Percentiles rank a stretch among this genome's conserved stretches.
Conservation (phyloP, 345 rosid species). For the Hypericum perforatum region DNA sequence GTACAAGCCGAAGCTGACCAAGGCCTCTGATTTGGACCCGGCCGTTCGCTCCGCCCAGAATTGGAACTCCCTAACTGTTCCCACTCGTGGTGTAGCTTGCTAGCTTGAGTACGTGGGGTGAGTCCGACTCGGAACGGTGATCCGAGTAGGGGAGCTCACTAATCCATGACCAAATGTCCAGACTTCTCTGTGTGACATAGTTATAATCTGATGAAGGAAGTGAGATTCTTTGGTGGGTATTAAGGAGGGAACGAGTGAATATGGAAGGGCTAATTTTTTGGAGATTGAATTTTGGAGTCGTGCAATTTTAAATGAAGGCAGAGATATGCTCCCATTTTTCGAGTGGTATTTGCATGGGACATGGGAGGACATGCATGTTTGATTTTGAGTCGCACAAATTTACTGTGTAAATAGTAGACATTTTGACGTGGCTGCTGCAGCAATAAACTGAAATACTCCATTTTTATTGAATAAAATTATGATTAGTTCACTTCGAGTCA, state of each 20-base stretch:
- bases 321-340: constrained; percentile 13
- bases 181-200: constrained; percentile 1
- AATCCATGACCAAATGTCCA: constrained; percentile 84
- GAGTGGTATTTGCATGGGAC: constrained; percentile 28
- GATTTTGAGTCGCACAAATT: constrained; percentile 17
- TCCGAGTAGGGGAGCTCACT: constrained; percentile 36
- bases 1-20: constrained; percentile 34
- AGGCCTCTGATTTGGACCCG: constrained; percentile 19
- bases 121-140: constrained; percentile 25
- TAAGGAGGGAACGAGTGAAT: constrained; percentile 39
- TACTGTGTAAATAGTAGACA: too few species aligned
- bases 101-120: constrained; percentile 28
- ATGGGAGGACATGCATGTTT: constrained; percentile 19
- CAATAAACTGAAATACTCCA: too few species aligned
- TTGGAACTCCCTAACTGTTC: constrained; percentile 31
- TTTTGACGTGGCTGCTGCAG: too few species aligned
- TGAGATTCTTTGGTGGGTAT: constrained; percentile 11
- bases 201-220: constrained; percentile 8
- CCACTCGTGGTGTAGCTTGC: constrained; percentile 19
- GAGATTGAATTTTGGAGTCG: neutral
- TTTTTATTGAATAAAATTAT: too few species aligned
- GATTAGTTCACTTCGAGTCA: too few species aligned
- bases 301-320: constrained; percentile 4
- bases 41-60: constrained; percentile 42
- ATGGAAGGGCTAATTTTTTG: constrained; percentile 27